phyloP scores from a whole-genome alignment of 2,329 filamentous ascomycete species.

The Ophioceras dolichostomum region DNA sequence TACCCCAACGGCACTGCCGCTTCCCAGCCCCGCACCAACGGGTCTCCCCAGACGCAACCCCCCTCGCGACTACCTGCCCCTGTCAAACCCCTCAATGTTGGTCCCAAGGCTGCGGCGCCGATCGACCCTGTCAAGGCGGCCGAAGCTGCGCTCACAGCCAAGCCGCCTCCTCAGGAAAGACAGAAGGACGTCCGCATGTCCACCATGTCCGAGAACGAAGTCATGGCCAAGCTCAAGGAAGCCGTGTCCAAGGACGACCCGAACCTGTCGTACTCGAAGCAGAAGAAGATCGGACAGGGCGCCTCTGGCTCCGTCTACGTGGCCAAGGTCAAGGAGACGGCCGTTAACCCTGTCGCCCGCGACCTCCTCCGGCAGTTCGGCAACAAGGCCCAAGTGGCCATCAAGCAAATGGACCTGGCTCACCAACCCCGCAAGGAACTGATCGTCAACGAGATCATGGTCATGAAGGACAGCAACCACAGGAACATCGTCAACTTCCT shows the following conservation, averaged over 20 bases:
- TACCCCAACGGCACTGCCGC: slow-evolving; percentile 42
- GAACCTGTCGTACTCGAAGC: slow-evolving; percentile 91
- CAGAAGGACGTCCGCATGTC: slow-evolving; percentile 97
- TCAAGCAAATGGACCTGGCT: slow-evolving; percentile 98
- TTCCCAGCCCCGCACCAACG: slow-evolving; percentile 33
- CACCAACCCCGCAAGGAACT: slow-evolving; percentile 96
- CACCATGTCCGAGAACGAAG: slow-evolving; percentile 91
- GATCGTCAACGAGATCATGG: slow-evolving; percentile 98
- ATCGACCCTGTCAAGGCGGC: slow-evolving; percentile 73
- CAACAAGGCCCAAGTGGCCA: slow-evolving; percentile 78
- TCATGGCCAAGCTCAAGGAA: slow-evolving; percentile 90
- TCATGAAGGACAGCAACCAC: slow-evolving; percentile 99
- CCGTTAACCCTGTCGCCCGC: slow-evolving; percentile 67
- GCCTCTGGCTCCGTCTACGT: slow-evolving; percentile 97
- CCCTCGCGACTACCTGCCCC: slow-evolving; percentile 44
- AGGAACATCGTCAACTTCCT: slow-evolving; percentile 98
- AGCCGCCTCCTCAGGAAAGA: slow-evolving; percentile 58
- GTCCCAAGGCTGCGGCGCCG: slow-evolving; percentile 45
- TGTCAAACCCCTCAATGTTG: slow-evolving; percentile 71
- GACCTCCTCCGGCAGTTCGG: slow-evolving; percentile 71
- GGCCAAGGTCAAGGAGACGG: slow-evolving; percentile 82
- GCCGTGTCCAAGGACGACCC: slow-evolving; percentile 95
- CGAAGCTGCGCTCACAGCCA: slow-evolving; percentile 77
- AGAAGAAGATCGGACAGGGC: slow-evolving; percentile 98
- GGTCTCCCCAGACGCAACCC: slow-evolving; percentile 29